A percentile compares a stretch with the other conserved stretches of the same genome.
These are phyloP conservation scores for Leersia perrieri DNA, from an alignment of 176 grass and related monocot genomes.

Conservation along the genomic window DNA sequence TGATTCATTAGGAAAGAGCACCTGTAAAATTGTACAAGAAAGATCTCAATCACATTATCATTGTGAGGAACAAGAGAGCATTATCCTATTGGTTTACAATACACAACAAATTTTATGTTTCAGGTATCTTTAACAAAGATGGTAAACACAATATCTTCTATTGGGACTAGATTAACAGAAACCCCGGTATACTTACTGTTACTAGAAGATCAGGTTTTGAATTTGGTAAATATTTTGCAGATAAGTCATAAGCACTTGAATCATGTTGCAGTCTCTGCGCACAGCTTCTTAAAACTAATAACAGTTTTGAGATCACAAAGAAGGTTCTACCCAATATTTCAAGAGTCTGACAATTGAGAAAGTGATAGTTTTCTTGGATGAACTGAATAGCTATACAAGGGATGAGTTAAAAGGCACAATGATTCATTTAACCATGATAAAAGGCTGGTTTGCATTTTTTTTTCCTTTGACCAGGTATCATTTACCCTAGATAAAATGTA, in stretches of 20 bases:
- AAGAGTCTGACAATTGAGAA: not conserved
- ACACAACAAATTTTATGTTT: not conserved
- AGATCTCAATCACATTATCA: constrained; percentile 16
- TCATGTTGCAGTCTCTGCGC: not conserved
- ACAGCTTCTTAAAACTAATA: not conserved
- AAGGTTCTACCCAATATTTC: constrained; percentile 13
- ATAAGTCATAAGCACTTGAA: constrained; percentile 11
- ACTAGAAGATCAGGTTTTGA: constrained; percentile 4
- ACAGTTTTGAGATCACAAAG: not conserved
- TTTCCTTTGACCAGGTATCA: not conserved
- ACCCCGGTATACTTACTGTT: constrained; percentile 10
- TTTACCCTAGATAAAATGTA: not conserved
- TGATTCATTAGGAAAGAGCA: constrained; percentile 94
- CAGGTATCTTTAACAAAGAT: constrained; percentile 11
- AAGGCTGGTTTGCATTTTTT: not conserved
- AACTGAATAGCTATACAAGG: not conserved
- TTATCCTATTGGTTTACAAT: not conserved
- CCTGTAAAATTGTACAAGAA: constrained; percentile 56
- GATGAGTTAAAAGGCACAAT: not conserved
- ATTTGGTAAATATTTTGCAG: not conserved
- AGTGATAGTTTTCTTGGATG: constrained; percentile 10
- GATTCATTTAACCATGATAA: not conserved
- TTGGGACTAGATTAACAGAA: not conserved
- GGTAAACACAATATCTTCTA: not conserved
- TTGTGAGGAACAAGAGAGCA: constrained; percentile 3